Base-by-base conservation (phyloP, 2,329 filamentous ascomycete genomes). In the Colletotrichum eleusines region DNA sequence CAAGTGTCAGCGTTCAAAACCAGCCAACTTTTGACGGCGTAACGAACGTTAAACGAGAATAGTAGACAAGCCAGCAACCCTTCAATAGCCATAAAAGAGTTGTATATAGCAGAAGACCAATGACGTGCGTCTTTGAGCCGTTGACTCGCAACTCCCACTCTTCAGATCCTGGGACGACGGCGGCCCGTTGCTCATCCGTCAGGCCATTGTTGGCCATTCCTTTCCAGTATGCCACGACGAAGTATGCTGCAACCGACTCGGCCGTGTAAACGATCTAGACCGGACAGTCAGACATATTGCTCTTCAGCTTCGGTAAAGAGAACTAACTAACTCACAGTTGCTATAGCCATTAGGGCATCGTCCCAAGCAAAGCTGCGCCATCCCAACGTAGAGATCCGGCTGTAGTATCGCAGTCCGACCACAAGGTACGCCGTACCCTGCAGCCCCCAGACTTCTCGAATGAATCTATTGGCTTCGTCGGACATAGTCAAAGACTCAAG, bases 21-120 rank as follows among this genome's bases (percentile, higher is more conserved):
- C 1, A 12, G 4, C n/a, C n/a, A 40, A 26, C 1, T 2, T 3
- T 14, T 23, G 3, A 33, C 5, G 67, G 4, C n/a, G 72, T 20
- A 20, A 67, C 78, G 31, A 74, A 86, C 77, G 84, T 86, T 33
- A 88, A 77, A 63, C 87, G 80, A 11, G 81, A 80, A 74, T 88
- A 88, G 74, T 86, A 88, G 51, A 86, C 78, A 5, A 83, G 80
- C 80, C 87, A 84, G 73, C 85, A 87, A 1, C 79, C 76, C 75
- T 89, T 89, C 72, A 88, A 74, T 6, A 83, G 70, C 87, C 87
- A 89, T 1, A 89, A 70, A 1, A 87, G 75, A 0, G 83, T 78
- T 0, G 83, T 82, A 60, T 89, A 89, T 26, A 84, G 75, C 3
- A 81, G 80, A 83, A 86, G 87, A 3, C 86, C 86, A 1, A 84